Percentiles rank a stretch among this genome's conserved stretches.
Conservation (phyloP, 192 early-diverging fungal genomes). For the Geranomyces variabilis region DNA sequence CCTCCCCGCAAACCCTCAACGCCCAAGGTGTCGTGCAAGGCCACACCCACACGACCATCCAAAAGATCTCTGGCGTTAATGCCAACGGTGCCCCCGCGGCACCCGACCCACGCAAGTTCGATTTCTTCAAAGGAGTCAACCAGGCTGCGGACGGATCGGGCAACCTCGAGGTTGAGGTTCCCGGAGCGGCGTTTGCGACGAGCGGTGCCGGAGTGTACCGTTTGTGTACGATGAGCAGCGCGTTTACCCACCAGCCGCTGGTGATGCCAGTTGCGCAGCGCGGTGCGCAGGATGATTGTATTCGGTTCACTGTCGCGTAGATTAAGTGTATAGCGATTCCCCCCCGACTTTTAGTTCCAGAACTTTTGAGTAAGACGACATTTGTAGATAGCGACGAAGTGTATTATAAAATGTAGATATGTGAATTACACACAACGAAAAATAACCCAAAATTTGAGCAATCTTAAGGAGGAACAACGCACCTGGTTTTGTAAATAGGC, state of each 20-base stretch:
- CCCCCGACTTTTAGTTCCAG: background rate
- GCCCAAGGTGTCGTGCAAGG: conserved; percentile 40
- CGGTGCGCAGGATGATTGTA: conserved; percentile 53
- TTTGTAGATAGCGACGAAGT: no score
- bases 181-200: conserved; percentile 36
- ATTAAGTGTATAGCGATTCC: conserved; percentile 13
- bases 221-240: conserved; percentile 44
- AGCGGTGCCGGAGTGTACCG: conserved; percentile 36
- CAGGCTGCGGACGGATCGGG: conserved; percentile 33
- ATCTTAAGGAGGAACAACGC: no score
- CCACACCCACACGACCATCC: conserved; percentile 51
- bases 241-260: conserved; percentile 43
- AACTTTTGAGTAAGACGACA: no score
- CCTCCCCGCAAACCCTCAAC: conserved; percentile 46
- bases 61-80: conserved; percentile 22
- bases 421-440: no score
- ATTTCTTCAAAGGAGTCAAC: conserved; percentile 51
- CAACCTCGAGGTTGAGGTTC: conserved; percentile 30
- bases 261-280: conserved; percentile 48
- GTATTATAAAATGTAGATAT: no score
- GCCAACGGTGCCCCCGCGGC: background rate
- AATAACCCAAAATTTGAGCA: no score
- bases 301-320: conserved; percentile 46
- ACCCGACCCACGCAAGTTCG: conserved; percentile 36
- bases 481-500: no score